phyloP scores from a whole-genome alignment of 2,329 filamentous ascomycete species.

The Cladosporium sp. region DNA sequence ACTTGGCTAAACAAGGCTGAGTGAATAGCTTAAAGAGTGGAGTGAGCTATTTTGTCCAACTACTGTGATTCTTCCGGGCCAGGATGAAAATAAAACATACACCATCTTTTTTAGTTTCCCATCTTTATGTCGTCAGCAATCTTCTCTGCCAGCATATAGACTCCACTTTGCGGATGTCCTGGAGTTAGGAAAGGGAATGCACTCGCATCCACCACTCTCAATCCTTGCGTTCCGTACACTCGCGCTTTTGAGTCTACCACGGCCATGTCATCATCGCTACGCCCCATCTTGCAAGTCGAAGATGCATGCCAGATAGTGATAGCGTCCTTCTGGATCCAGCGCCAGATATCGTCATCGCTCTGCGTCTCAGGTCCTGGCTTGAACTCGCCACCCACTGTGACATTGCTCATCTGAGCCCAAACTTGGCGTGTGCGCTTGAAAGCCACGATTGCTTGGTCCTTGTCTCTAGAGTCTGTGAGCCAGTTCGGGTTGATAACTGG shows the following conservation, averaged over 20 bases:
- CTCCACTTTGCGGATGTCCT: conserved; percentile 30
- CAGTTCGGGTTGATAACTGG: conserved; percentile 33
- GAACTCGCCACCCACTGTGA: conserved; percentile 33
- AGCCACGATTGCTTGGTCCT: not conserved
- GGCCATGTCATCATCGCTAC: too few relatives aligned
- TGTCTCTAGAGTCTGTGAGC: too few relatives aligned
- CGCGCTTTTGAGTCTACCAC: too few relatives aligned
- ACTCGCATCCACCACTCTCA: conserved; percentile 29
- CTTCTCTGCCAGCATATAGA: conserved; percentile 22
- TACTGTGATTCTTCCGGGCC: not conserved
- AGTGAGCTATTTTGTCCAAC: too few relatives aligned
- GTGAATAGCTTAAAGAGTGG: too few relatives aligned
- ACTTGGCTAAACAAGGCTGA: too few relatives aligned
- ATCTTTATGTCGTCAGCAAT: conserved; percentile 2
- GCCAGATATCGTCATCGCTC: conserved; percentile 23
- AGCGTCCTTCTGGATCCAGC: conserved; percentile 9
- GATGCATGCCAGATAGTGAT: conserved; percentile 22
- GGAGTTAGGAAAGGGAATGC: conserved; percentile 30
- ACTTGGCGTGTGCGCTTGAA: conserved; percentile 38
- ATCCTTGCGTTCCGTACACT: too few relatives aligned
- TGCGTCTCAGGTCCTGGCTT: conserved; percentile 30
- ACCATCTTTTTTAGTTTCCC: not conserved
- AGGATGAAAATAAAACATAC: not conserved
- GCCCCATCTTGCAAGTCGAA: not conserved
- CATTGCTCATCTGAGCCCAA: conserved; percentile 33